Evolutionary conservation across 169 alveolate species (phyloP), one percentile per base, ranked within the genome.

Genomic region (Ichthyophthirius multifiliis): DNA sequence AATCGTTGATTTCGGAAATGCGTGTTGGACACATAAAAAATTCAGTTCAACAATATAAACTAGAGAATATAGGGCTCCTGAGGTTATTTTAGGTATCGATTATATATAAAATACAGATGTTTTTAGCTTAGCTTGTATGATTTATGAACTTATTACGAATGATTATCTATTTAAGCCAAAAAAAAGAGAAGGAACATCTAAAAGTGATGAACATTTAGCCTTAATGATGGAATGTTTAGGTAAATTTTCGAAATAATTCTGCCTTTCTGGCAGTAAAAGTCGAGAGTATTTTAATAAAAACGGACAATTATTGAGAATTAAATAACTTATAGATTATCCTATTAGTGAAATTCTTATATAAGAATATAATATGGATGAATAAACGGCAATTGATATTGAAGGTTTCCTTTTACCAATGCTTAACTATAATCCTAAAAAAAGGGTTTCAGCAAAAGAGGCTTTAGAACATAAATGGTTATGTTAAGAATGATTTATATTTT

Each of bases 31-130:
- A 32, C 80, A 88, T 55, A 81, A 92, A 15, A 92, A 92, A 65
- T 92, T 88, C 74, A 86, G 93, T n/a, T 83, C 84, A 27, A 89
- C 78, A 39, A 92, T 92, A 35, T 83, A 92, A 75, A 92, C 96
- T 16, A 77, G 96, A 34, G 89, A 92, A 85, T 92, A 92, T 76
- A 86, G 96, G 63, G 84, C 94, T 20, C 96, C 96, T n/a, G 96
- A 92, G 83, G 94, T 87, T 0, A 88, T 92, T 18, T 46, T 92
- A 34, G 85, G 92, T 4, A 89, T 82, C 7, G 86, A 86, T 55
- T 92, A 92, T 82, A 90, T 89, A 76, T 65, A 76, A 32, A 75
- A 89, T 43, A 89, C 96, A 23, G 96, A 92, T 80, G 88, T 92
- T 44, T 92, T 93, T 93, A 82, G 91, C 65, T 83, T 89, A 12